phyloP scores from a whole-genome alignment of 1,284 basidiomycete species.

The Tilletiaria anomala region DNA sequence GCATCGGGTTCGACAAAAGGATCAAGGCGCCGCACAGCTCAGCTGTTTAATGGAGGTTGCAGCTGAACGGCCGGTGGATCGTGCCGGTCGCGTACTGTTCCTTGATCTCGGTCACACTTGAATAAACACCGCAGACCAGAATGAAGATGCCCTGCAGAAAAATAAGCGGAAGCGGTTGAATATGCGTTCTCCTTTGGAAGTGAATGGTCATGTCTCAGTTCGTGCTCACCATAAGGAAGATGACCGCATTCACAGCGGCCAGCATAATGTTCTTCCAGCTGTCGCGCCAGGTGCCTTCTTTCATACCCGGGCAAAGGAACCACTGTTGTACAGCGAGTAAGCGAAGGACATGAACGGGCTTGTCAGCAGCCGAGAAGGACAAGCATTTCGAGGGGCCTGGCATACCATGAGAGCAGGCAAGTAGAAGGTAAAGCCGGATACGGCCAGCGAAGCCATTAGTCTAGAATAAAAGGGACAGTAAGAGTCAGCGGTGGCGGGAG shows the following conservation, averaged over 20 bases:
- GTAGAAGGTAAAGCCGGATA: constrained; percentile 24
- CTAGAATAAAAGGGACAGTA: too few species aligned
- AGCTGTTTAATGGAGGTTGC: too few species aligned
- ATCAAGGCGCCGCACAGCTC: too few species aligned
- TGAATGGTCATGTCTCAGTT: too few species aligned
- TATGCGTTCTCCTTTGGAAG: too few species aligned
- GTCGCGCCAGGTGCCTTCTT: constrained; percentile 17
- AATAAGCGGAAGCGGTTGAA: too few species aligned
- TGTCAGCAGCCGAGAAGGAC: too few species aligned
- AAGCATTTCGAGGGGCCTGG: constrained; percentile 5
- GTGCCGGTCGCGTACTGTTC: not conserved
- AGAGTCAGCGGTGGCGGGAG: too few species aligned
- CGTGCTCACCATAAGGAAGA: constrained; percentile 19
- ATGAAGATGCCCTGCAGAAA: constrained; percentile 9
- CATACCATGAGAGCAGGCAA: constrained; percentile 44
- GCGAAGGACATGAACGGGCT: too few species aligned
- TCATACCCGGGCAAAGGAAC: too few species aligned
- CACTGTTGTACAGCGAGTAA: too few species aligned
- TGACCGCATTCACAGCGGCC: constrained; percentile 10
- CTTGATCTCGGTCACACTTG: constrained; percentile 9
- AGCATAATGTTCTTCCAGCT: constrained; percentile 13
- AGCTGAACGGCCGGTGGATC: not conserved
- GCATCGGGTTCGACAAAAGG: too few species aligned
- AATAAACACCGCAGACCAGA: constrained; percentile 18
- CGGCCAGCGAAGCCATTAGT: constrained; percentile 18